Conservation (phyloP, 2,329 filamentous ascomycete species). For the Chaetomium olivaceum region DNA sequence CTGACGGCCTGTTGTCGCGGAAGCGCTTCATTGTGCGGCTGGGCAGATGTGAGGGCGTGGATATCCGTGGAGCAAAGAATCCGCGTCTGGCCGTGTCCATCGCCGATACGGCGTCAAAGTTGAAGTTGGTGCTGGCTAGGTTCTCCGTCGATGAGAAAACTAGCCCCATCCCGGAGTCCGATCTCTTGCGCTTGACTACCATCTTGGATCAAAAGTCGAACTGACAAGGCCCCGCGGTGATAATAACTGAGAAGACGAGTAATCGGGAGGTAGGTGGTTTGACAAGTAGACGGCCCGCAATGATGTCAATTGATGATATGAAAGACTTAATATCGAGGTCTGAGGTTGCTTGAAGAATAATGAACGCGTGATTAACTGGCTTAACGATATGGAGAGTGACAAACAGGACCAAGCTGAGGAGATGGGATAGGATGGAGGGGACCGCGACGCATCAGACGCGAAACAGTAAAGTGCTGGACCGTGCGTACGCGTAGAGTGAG, state of each 20-base stretch:
- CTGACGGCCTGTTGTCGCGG: slow-evolving; percentile 59
- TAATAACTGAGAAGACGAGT: not conserved
- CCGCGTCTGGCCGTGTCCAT: slow-evolving; percentile 39
- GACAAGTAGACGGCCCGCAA: not conserved
- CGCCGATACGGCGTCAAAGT: slow-evolving; percentile 37
- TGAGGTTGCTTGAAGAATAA: not conserved
- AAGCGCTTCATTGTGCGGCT: slow-evolving; percentile 63
- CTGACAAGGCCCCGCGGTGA: not conserved
- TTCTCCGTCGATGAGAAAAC: slow-evolving; percentile 46
- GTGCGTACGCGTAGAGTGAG: slow-evolving; percentile 15
- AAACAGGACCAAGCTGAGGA: not conserved
- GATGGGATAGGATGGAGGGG: not conserved
- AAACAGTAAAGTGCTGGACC: slow-evolving; percentile 19
- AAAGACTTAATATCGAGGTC: not conserved
- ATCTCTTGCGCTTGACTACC: slow-evolving; percentile 65
- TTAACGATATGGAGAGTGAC: not conserved
- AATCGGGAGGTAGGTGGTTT: not conserved
- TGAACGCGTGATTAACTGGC: not conserved
- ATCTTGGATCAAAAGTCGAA: slow-evolving; percentile 38
- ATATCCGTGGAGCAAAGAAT: slow-evolving; percentile 36
- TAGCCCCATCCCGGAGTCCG: slow-evolving; percentile 56
- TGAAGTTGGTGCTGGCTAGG: slow-evolving; percentile 32
- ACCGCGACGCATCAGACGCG: slow-evolving; percentile 16
- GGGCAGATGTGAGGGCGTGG: slow-evolving; percentile 49
- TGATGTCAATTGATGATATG: not conserved